phyloP scores from a whole-genome alignment of 176 grass and related monocot species.

The Melocanna baccifera region DNA sequence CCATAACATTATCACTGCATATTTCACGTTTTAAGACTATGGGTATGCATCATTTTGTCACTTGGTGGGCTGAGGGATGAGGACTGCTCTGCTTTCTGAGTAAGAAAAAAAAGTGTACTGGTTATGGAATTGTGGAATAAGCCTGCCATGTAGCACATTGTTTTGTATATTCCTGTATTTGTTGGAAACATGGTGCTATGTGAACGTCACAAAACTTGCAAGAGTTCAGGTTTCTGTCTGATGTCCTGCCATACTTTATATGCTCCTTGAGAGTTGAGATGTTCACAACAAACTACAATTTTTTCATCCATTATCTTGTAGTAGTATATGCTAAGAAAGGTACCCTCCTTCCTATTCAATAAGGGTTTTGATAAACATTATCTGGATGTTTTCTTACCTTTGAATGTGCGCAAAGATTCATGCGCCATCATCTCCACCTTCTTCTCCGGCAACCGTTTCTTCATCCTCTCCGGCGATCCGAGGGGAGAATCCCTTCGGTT shows the following conservation, averaged over 20 bases:
- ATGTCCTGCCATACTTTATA: neutral
- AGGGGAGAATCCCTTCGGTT: no score
- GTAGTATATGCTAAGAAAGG: neutral
- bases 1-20: neutral
- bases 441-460: no score
- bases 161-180: conserved; percentile 34
- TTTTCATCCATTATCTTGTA: neutral
- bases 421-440: no score
- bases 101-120: neutral
- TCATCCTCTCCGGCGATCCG: no score
- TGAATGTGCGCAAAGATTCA: no score
- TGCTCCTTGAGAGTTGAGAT: neutral
- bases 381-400: no score
- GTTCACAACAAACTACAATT: neutral
- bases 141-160: neutral
- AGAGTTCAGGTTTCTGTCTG: neutral
- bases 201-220: neutral
- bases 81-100: neutral
- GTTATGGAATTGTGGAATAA: conserved; percentile 30
- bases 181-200: neutral
- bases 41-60: neutral
- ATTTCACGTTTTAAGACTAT: neutral
- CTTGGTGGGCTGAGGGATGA: neutral
- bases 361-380: no score
- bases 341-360: neutral